A percentile compares a stretch with the other conserved stretches of the same genome.
These are phyloP conservation scores for Eimeria necatrix DNA, from an alignment of 169 alveolate genomes.

Conservation along the genomic window DNA sequence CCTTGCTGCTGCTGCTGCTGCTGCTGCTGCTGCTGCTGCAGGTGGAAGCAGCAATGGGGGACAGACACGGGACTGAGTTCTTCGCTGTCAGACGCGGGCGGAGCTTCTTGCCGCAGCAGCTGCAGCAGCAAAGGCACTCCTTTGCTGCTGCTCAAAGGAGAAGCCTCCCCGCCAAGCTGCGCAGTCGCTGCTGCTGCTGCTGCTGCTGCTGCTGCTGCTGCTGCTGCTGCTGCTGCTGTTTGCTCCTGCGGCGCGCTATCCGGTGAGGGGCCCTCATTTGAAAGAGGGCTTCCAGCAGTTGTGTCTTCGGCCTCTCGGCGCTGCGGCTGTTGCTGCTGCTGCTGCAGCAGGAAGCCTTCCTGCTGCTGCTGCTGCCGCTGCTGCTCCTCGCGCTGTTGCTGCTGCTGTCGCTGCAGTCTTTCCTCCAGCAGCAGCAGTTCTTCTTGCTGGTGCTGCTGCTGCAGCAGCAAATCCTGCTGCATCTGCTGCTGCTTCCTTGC, in stretches of 20 bases:
- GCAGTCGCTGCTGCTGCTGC: slow-evolving; percentile 80
- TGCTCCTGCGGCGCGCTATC: slow-evolving; percentile 4
- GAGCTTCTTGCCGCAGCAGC: slow-evolving; percentile 22
- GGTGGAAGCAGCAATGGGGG: not conserved
- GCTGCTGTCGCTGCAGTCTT: slow-evolving; percentile 84
- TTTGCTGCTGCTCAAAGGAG: not conserved
- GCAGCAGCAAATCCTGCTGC: slow-evolving; percentile 81
- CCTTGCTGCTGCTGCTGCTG: slow-evolving; percentile 7
- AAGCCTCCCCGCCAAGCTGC: not conserved
- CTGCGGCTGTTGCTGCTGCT: slow-evolving; percentile 2
- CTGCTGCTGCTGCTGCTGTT: slow-evolving; percentile 77
- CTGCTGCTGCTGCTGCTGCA: slow-evolving; percentile 57
- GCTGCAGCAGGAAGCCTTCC: no score
- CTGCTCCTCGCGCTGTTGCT: not conserved
- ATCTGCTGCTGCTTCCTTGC: slow-evolving; percentile 77
- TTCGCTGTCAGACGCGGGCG: slow-evolving; percentile 23
- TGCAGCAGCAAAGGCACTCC: slow-evolving; percentile 3
- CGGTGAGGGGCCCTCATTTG: not conserved
- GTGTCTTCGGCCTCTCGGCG: slow-evolving; percentile 5
- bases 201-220: slow-evolving; percentile 66
- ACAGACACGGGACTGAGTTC: slow-evolving; percentile 48
- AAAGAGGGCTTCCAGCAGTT: slow-evolving; percentile 12
- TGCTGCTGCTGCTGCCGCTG: slow-evolving; percentile 17
- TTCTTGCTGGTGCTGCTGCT: slow-evolving; percentile 82
- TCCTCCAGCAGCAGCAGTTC: slow-evolving; percentile 88